Evolutionary conservation across 306 rosid genomes (phyloP).

Genomic region (Canavalia ensiformis): DNA sequence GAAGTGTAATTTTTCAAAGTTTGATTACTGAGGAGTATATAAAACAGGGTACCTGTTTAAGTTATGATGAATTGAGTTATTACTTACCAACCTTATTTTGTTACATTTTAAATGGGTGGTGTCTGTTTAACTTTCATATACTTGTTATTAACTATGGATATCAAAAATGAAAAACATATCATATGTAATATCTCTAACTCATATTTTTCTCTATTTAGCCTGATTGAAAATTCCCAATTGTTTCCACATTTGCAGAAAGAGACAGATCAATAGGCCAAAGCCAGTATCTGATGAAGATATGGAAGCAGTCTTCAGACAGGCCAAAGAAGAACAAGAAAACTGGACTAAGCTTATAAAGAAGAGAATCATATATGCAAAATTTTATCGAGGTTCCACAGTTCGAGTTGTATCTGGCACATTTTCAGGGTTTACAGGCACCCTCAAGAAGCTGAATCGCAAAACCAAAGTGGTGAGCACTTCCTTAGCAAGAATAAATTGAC

Average conservation of each 20-base stretch:
- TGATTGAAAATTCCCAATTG: conserved; percentile 33
- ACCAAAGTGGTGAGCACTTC: conserved; percentile 67
- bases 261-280: conserved; percentile 81
- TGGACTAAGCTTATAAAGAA: too few species aligned
- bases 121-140: conserved; percentile 5
- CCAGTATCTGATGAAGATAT: conserved; percentile 76
- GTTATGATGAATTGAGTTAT: conserved; percentile 27
- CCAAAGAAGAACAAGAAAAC: conserved; percentile 84
- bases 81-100: not conserved
- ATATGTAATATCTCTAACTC: not conserved
- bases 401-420: conserved; percentile 76
- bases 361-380: too few species aligned
- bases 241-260: conserved; percentile 63
- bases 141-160: conserved; percentile 12
- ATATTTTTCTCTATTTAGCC: conserved; percentile 19
- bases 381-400: conserved; percentile 85
- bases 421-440: conserved; percentile 78
- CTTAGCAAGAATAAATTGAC: conserved; percentile 30
- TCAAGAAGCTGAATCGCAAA: conserved; percentile 83
- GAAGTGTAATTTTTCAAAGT: not conserved
- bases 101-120: not conserved
- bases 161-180: conserved; percentile 20
- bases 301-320: conserved; percentile 76
- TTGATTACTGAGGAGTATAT: not conserved
- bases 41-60: not conserved